Evolutionary conservation across 2,329 filamentous ascomycete genomes (phyloP).

Genomic region (Myriosclerotinia scirpicola): DNA sequence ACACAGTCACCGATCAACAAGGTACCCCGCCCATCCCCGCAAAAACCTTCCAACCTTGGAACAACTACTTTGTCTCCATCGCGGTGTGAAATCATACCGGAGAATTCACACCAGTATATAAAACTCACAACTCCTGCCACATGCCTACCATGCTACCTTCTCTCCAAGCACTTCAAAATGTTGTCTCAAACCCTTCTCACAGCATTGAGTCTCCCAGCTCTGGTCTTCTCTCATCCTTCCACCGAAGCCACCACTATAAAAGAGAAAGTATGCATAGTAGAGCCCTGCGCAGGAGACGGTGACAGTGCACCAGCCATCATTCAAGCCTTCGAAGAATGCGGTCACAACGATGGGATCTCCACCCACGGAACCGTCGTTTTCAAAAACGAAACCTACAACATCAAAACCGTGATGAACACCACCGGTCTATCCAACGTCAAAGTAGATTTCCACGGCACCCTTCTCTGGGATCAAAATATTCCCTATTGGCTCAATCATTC

Average conservation of each 20-base stretch:
- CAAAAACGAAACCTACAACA: constrained; percentile 46
- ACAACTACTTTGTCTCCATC: neutral
- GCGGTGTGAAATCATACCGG: neutral
- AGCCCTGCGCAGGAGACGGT: constrained; percentile 33
- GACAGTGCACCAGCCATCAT: constrained; percentile 43
- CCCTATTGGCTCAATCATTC: constrained; percentile 40
- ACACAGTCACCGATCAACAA: neutral
- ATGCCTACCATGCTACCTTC: neutral
- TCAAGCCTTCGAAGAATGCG: constrained; percentile 45
- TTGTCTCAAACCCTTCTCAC: constrained; percentile 9
- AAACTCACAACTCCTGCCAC: neutral
- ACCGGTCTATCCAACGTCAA: constrained; percentile 45
- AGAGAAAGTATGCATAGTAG: constrained; percentile 27
- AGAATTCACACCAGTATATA: neutral
- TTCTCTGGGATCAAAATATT: constrained; percentile 38
- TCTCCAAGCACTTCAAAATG: neutral
- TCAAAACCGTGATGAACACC: constrained; percentile 49
- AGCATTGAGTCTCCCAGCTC: neutral
- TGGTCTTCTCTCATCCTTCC: neutral
- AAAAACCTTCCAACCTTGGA: neutral
- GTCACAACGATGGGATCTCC: constrained; percentile 34
- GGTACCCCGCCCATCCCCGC: constrained; percentile 15
- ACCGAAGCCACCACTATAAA: neutral
- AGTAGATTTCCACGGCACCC: constrained; percentile 54
- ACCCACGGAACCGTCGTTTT: constrained; percentile 44